Conservation (phyloP, 257 asterid species). For the Lantana camara region DNA sequence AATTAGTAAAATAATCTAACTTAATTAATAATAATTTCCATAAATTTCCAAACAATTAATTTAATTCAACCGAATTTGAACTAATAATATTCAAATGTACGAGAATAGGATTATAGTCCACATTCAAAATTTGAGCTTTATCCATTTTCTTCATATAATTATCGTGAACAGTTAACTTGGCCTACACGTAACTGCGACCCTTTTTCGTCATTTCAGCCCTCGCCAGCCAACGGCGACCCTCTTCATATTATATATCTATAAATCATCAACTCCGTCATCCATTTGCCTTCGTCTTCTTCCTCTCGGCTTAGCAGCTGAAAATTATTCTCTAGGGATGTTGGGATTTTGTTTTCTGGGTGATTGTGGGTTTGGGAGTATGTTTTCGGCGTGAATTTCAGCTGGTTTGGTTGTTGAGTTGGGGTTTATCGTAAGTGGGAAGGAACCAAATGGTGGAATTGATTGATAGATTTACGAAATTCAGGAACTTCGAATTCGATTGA, state of each 20-base stretch:
- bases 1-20: no score
- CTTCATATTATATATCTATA: constrained; percentile 16
- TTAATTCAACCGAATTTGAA: no score
- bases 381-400: constrained; percentile 9
- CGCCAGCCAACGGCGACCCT: neutral
- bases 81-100: neutral
- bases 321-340: constrained; percentile 14
- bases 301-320: neutral
- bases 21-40: no score
- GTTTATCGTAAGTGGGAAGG: neutral
- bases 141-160: constrained; percentile 35
- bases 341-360: constrained; percentile 13
- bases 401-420: constrained; percentile 26
- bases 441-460: constrained; percentile 38
- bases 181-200: constrained; percentile 39
- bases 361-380: constrained; percentile 16
- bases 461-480: constrained; percentile 25
- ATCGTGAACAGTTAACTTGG: constrained; percentile 46
- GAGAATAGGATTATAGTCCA: neutral
- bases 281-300: constrained; percentile 27
- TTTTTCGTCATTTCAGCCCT: constrained; percentile 45
- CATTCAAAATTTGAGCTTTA: constrained; percentile 19
- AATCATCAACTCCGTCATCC: constrained; percentile 10
- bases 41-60: no score
- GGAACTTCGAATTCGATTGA: constrained; percentile 55